Evolutionary conservation across 176 grass and related monocot species (phyloP).

Genomic region (Coix lacrymajobi): DNA sequence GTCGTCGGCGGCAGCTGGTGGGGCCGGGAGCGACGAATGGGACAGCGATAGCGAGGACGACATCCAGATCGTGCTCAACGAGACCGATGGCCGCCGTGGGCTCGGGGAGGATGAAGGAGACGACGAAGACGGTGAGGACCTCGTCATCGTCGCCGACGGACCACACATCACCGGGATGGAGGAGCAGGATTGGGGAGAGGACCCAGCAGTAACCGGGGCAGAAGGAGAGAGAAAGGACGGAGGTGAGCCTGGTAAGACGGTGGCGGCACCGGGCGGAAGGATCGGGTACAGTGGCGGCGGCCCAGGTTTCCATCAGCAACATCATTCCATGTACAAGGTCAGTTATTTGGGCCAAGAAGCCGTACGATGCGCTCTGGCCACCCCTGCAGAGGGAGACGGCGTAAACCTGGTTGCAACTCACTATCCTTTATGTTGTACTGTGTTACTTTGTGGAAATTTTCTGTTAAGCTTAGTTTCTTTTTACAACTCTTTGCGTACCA

Average conservation of each 20-base stretch:
- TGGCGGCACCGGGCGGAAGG: conserved; percentile 29
- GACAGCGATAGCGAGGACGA: conserved; percentile 98
- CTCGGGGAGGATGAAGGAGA: conserved; percentile 64
- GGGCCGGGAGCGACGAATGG: conserved; percentile 67
- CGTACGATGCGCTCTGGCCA: conserved; percentile 33
- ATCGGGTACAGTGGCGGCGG: conserved; percentile 67
- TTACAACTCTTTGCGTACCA: conserved; percentile 20
- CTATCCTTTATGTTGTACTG: conserved; percentile 51
- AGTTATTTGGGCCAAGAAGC: conserved; percentile 60
- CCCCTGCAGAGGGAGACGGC: conserved; percentile 47
- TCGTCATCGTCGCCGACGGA: conserved; percentile 73
- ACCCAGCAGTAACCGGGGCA: conserved; percentile 18
- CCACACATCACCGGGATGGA: conserved; percentile 66
- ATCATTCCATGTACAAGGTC: conserved; percentile 99
- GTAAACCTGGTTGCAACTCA: conserved; percentile 46
- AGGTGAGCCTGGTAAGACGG: conserved; percentile 45
- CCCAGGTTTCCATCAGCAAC: conserved; percentile 73
- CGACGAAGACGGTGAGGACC: conserved; percentile 71
- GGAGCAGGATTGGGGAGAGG: conserved; percentile 92
- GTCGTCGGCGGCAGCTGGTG: conserved; percentile 15
- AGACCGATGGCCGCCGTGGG: conserved; percentile 48
- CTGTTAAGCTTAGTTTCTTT: conserved; percentile 31
- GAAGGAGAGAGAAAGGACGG: conserved; percentile 80
- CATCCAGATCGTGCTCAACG: conserved; percentile 95
- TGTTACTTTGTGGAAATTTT: conserved; percentile 42